phyloP scores from a whole-genome alignment of 1,139 yeast species.

The Kurtzmaniella quercitrusa region DNA sequence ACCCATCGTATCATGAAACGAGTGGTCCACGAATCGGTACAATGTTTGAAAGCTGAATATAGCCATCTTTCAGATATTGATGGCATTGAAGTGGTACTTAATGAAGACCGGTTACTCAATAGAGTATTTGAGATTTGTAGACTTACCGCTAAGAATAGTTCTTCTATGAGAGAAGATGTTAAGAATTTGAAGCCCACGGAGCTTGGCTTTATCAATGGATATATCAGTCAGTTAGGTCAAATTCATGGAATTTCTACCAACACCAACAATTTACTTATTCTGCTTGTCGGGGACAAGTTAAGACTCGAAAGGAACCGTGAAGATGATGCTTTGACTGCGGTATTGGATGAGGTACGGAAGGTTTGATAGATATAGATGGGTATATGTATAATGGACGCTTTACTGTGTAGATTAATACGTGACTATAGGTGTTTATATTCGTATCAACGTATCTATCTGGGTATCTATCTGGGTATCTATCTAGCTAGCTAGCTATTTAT shows the following conservation, averaged over 20 bases:
- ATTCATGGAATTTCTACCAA: slow-evolving; percentile 37
- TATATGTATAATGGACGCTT: too few relatives aligned
- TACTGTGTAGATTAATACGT: too few relatives aligned
- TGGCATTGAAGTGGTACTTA: slow-evolving; percentile 33
- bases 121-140: slow-evolving; percentile 46
- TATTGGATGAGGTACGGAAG: background rate
- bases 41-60: slow-evolving; percentile 34
- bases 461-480: too few relatives aligned
- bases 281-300: slow-evolving; percentile 44
- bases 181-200: slow-evolving; percentile 62
- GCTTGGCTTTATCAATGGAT: slow-evolving; percentile 77
- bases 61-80: slow-evolving; percentile 27
- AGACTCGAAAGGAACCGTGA: slow-evolving; percentile 31
- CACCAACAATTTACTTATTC: slow-evolving; percentile 43
- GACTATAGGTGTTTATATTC: too few relatives aligned
- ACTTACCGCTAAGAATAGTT: slow-evolving; percentile 54
- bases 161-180: slow-evolving; percentile 88
- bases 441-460: too few relatives aligned
- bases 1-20: slow-evolving; percentile 27
- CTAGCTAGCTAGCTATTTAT: too few relatives aligned
- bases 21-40: slow-evolving; percentile 45
- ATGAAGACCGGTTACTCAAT: slow-evolving; percentile 39
- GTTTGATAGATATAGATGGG: slow-evolving; percentile 2
- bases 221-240: slow-evolving; percentile 50
- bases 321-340: slow-evolving; percentile 8